Evolutionary conservation across 129 eudicot species (phyloP), one percentile per base, ranked within the genome.

Genomic region (Helianthus tuberosus): DNA sequence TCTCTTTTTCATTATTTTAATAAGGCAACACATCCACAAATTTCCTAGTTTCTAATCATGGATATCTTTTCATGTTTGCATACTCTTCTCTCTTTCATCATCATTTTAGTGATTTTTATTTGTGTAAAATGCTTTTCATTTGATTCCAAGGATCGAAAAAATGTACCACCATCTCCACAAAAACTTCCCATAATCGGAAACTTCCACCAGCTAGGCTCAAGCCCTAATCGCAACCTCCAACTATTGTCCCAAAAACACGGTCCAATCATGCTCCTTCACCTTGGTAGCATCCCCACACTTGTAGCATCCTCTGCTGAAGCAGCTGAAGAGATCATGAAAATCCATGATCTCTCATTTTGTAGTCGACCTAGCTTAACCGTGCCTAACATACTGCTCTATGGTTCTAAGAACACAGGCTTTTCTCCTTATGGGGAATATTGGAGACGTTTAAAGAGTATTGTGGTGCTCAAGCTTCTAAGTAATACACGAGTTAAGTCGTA

Each of bases 201-300:
- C 64, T 25, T 59, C 8, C 64, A 59, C 64, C 41, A 59, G 1
- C 64, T 59, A 13, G 64, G 64, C 41, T 59, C 64, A 0, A 59
- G 13, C 41, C 64, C 64, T 59, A 59, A 59, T 27, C 64, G 39
- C 39, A 59, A 12, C 64, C 64, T 59, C n/a, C 64, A 59, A 27
- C 12, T 59, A 11, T 11, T 59, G 41, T 59, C 64, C 15, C 64
- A 59, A 59, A 59, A 59, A 59, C 12, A 59, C 41, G 64, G 64
- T 11, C 16, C 64, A 5, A 2, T 59, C 15, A 59, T 59, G 64
- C 64, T 59, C 39, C 64, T 59, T 27, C 41, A 59, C 16, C 41
- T 59, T 59, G 64, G 64, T 2, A 59, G 64, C 64, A 59, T 59
- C 16, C 64, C 64, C 64, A 59, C 64, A 25, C 64, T 59, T 25